These are phyloP conservation scores for Dictyostelium intermedium DNA, from an alignment of 78 protist species.

Conservation along the genomic window DNA sequence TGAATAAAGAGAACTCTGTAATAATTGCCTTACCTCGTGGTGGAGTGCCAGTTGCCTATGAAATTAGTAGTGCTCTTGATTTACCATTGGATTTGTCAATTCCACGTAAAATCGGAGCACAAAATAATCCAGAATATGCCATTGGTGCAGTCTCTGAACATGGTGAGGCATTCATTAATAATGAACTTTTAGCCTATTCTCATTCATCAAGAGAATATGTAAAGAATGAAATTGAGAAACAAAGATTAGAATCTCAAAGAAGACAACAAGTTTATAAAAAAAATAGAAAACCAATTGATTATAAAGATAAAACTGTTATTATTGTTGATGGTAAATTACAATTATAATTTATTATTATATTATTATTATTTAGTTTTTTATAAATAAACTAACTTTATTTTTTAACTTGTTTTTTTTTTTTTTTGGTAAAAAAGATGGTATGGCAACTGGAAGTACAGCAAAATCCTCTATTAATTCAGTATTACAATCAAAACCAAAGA, in stretches of 20 bases:
- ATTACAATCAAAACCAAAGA: neutral
- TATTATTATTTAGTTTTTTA: too few relatives aligned
- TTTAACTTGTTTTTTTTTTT: neutral
- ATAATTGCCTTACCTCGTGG: constrained; percentile 50
- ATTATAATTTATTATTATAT: too few relatives aligned
- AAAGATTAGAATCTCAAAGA: constrained; percentile 33
- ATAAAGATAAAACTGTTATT: constrained; percentile 13
- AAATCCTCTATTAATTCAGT: constrained; percentile 47
- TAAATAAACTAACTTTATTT: too few relatives aligned
- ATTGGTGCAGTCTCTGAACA: constrained; percentile 57
- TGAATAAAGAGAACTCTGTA: neutral
- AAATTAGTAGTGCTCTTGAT: neutral
- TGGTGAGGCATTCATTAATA: constrained; percentile 27
- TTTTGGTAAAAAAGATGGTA: constrained; percentile 34
- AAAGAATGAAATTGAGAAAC: constrained; percentile 1
- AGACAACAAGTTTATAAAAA: constrained; percentile 22
- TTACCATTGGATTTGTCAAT: constrained; percentile 25
- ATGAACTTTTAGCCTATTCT: neutral
- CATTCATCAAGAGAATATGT: neutral
- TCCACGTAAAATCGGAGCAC: constrained; percentile 63
- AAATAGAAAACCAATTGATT: constrained; percentile 24
- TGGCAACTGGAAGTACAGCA: constrained; percentile 47
- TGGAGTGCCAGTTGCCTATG: constrained; percentile 62
- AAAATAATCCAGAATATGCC: constrained; percentile 31
- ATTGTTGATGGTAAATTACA: constrained; percentile 32